Evolutionary conservation across 2,329 filamentous ascomycete species (phyloP).

Genomic region (Cordyceps militaris): DNA sequence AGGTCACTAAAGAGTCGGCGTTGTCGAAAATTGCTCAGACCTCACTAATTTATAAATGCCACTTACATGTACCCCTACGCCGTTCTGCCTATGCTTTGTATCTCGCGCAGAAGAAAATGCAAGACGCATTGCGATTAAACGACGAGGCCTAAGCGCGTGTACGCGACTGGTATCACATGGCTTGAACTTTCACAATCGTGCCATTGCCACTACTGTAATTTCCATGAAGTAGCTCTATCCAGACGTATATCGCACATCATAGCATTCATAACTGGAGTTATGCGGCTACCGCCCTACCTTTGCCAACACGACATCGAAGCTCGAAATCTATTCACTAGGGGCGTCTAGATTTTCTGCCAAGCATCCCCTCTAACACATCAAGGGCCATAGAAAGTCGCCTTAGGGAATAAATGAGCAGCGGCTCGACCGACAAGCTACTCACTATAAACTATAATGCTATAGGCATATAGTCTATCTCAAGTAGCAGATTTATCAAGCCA

Average conservation of each 20-base stretch:
- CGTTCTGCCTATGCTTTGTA: too few species aligned
- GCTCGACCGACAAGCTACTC: constrained; percentile 15
- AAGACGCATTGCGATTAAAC: constrained; percentile 6
- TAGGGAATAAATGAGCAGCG: constrained; percentile 12
- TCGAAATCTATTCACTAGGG: constrained; percentile 3
- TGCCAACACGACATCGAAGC: constrained; percentile 8
- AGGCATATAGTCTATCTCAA: constrained; percentile 1
- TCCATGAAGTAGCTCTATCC: constrained; percentile 2
- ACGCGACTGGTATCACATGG: constrained; percentile 12
- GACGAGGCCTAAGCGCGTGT: constrained; percentile 4
- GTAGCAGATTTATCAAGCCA: constrained; percentile 15
- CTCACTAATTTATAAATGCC: too few species aligned
- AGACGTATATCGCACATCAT: constrained; percentile 6
- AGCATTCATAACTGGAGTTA: background rate
- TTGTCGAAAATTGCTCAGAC: too few species aligned
- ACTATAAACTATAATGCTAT: constrained; percentile 15
- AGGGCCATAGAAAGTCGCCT: background rate
- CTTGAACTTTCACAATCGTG: background rate
- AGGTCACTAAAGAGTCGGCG: background rate
- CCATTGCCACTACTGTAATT: background rate
- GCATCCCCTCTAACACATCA: background rate
- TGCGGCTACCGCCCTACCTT: constrained; percentile 9
- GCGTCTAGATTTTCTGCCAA: background rate
- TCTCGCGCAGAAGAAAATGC: background rate
- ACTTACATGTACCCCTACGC: too few species aligned